Evolutionary conservation across 1,284 basidiomycete genomes (phyloP), one percentile per base, ranked within the genome.

Genomic region (Mycena citricolor): DNA sequence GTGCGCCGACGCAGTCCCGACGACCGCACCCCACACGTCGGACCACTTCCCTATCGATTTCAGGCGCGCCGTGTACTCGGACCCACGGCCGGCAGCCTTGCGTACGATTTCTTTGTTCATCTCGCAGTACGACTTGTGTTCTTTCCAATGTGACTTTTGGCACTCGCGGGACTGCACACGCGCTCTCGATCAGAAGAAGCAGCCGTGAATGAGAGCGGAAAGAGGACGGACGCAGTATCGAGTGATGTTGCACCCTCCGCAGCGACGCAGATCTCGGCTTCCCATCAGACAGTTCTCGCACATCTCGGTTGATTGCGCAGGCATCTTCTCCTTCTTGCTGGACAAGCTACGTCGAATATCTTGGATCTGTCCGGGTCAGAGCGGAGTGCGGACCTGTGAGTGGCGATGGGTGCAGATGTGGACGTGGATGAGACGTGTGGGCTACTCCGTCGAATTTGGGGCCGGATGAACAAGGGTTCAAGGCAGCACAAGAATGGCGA

Each of bases 111-210:
- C 34, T 8, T 23, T 34, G 22, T 36, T 43, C 2, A 29, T 13
- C 14, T 17, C 17, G 19, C 41, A 48, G 29, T 43, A 13, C 12
- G 32, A 36, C 31, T 48, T 43, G 35, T 48, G 41, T 12, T 23
- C 14, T 11, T 43, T 48, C 40, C 46, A 48, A 35, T 48, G 41
- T 11, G 39, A 34, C 25, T 43, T 48, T 28, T 48, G 46, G 25
- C 46, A 48, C 26, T 33, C 34, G 20, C 36, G 34, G 4, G 45
- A 37, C 45, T 47, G 1, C 14, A 28, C 21, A n/a, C n/a, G n/a
- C n/a, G n/a, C n/a, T n/a, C n/a, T n/a, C n/a, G n/a, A n/a, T n/a
- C n/a, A n/a, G n/a, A n/a, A n/a, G n/a, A n/a, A n/a, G n/a, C n/a
- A n/a, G n/a, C n/a, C n/a, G n/a, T n/a, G n/a, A 8, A 17, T 19